phyloP scores from a whole-genome alignment of 1,284 basidiomycete genomes.

The Puccinia horiana region DNA sequence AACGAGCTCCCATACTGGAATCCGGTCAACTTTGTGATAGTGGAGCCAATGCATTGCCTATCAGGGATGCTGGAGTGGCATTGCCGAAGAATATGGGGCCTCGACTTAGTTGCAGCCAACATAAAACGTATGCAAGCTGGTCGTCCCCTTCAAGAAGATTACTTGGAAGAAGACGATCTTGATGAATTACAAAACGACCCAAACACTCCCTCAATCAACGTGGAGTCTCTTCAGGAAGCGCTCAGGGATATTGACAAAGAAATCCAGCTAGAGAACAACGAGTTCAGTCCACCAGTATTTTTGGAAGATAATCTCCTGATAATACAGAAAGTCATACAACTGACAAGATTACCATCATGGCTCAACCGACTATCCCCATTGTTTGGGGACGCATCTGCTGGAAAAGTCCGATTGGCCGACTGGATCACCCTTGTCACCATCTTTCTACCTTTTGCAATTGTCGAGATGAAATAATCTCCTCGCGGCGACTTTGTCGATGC shows the following conservation, averaged over 20 bases:
- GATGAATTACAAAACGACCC: neutral
- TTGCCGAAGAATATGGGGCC: neutral
- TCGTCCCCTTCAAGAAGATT: neutral
- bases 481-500: conserved; percentile 1
- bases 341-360: neutral
- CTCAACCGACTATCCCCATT: neutral
- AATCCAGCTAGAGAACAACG: neutral
- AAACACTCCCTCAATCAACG: neutral
- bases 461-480: neutral
- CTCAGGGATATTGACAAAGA: conserved; percentile 28
- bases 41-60: conserved; percentile 29
- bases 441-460: conserved; percentile 21
- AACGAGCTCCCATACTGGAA: conserved; percentile 24
- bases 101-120: neutral
- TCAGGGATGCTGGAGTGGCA: conserved; percentile 35
- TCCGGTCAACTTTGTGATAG: neutral
- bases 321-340: neutral
- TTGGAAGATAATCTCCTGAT: neutral
- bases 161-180: conserved; percentile 3
- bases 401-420: conserved; percentile 20
- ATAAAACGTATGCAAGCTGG: neutral
- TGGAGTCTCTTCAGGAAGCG: neutral
- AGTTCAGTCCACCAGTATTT: neutral
- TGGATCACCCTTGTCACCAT: conserved; percentile 21
- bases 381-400: conserved; percentile 21